Evolutionary conservation across 768 basidiomycete species (phyloP).

Genomic region (Suillus subluteus): DNA sequence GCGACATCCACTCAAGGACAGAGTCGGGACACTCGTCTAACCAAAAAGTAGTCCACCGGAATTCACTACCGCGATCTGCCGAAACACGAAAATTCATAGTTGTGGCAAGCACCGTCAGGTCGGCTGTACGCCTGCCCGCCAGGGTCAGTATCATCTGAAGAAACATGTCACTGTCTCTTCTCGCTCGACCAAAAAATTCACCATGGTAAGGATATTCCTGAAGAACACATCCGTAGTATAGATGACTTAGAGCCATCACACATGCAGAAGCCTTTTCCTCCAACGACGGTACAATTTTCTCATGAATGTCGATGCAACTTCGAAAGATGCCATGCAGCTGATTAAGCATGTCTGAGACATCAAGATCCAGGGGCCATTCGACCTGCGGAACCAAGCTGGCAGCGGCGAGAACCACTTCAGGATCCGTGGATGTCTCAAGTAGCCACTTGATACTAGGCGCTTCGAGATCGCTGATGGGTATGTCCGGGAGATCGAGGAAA

Average conservation of each 20-base stretch:
- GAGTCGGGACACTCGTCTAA: too few species aligned
- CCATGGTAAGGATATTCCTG: too few species aligned
- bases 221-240: neutral
- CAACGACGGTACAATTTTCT: neutral
- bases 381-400: slow-evolving; percentile 14
- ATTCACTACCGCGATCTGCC: too few species aligned
- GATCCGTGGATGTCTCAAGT: slow-evolving; percentile 21
- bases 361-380: slow-evolving; percentile 14
- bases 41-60: too few species aligned
- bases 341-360: neutral
- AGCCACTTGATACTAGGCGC: slow-evolving; percentile 18
- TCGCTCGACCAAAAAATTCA: too few species aligned
- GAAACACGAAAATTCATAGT: neutral
- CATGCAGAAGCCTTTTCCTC: neutral
- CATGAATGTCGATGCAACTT: neutral
- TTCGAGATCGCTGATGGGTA: neutral
- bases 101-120: neutral
- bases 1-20: neutral
- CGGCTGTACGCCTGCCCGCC: too few species aligned
- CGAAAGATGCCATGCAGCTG: neutral
- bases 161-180: too few species aligned
- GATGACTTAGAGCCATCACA: neutral
- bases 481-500: neutral
- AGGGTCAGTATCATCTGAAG: too few species aligned
- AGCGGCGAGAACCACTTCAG: slow-evolving; percentile 12